Percentiles rank a stretch among this genome's conserved stretches.
phyloP scores from a whole-genome alignment of 148 eudicot species.

The Rhododendron molle region DNA sequence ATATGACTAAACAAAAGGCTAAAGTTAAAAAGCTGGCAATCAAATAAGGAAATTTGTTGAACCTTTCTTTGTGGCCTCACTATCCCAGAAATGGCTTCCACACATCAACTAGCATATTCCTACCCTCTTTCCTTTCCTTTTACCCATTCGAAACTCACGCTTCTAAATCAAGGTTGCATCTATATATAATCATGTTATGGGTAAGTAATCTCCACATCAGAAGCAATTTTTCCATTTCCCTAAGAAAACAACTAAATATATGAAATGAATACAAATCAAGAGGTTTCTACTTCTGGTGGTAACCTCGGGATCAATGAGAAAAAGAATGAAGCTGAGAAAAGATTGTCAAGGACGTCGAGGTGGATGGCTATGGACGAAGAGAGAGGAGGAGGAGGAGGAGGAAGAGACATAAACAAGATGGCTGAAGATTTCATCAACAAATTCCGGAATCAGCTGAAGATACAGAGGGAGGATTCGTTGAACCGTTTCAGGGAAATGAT shows the following conservation, averaged over 20 bases:
- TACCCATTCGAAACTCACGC: neutral
- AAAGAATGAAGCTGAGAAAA: neutral
- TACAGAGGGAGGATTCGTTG: constrained; percentile 27
- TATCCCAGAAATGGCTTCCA: neutral
- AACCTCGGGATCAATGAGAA: neutral
- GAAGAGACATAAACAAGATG: constrained; percentile 9
- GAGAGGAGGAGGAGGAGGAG: neutral
- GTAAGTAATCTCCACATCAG: neutral
- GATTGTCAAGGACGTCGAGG: neutral
- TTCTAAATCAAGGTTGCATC: neutral
- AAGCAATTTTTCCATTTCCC: neutral
- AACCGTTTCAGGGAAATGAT: constrained; percentile 20
- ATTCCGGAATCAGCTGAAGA: constrained; percentile 12
- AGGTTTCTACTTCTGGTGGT: neutral
- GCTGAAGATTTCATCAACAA: constrained; percentile 11
- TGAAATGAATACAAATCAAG: neutral
- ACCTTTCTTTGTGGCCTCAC: neutral
- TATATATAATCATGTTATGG: neutral
- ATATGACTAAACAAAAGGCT: neutral
- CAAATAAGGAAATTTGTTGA: neutral
- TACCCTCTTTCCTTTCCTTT: neutral
- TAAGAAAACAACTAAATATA: neutral
- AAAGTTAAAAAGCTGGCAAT: neutral
- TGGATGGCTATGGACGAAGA: neutral
- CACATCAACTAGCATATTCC: neutral